Conservation (phyloP, 257 asterid species). For the Solanum ossicruentum region DNA sequence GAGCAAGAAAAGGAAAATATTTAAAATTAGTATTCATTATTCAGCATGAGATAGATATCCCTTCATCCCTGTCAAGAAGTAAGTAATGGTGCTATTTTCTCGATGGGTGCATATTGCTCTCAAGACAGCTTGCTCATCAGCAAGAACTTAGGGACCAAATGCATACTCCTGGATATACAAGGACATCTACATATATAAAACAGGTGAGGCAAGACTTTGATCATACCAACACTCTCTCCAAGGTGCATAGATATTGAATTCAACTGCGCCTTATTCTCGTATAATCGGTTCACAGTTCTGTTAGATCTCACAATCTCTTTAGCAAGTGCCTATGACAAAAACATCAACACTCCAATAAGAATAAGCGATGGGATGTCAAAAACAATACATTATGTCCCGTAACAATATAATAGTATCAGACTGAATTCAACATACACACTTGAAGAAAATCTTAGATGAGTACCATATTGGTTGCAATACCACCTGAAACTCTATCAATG, state of each 20-base stretch:
- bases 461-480: not conserved
- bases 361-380: not conserved
- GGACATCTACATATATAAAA: not conserved
- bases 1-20: not conserved
- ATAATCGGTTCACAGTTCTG: slow-evolving; percentile 66
- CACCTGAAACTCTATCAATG: not conserved
- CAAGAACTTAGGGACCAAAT: not conserved
- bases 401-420: not conserved
- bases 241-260: slow-evolving; percentile 94
- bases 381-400: not conserved
- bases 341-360: not conserved
- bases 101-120: not conserved
- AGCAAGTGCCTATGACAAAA: slow-evolving; percentile 59
- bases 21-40: not conserved
- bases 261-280: slow-evolving; percentile 93
- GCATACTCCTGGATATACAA: not conserved
- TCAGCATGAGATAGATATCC: not conserved
- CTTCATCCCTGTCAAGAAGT: not conserved
- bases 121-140: not conserved
- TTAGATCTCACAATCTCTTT: slow-evolving; percentile 85
- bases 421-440: not conserved
- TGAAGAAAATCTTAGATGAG: not conserved
- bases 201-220: not conserved
- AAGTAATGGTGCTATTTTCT: not conserved
- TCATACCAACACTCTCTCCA: slow-evolving; percentile 92